Evolutionary conservation across 2,329 filamentous ascomycete species (phyloP).

Genomic region (Aotearoamyces nothofagi): DNA sequence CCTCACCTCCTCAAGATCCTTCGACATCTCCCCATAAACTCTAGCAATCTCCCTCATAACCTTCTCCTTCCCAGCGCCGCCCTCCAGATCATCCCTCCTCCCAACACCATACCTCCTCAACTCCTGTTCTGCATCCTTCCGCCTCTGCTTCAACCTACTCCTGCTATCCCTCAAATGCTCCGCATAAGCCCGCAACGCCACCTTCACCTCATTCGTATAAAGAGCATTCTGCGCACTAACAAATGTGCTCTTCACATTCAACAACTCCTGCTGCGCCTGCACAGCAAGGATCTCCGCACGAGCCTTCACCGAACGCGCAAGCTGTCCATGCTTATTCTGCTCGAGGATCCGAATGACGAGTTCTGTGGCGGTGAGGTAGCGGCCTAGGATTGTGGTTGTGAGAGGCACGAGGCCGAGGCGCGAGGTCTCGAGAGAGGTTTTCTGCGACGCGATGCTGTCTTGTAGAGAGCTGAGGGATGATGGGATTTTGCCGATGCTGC

Average conservation of each 20-base stretch:
- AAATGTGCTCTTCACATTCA: conserved; percentile 8
- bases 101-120: conserved; percentile 18
- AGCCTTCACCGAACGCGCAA: conserved; percentile 12
- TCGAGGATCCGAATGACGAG: conserved; percentile 16
- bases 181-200: conserved; percentile 14
- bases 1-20: conserved; percentile 15
- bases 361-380: conserved; percentile 11
- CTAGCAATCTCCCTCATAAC: conserved; percentile 19
- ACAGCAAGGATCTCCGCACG: conserved; percentile 10
- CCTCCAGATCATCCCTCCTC: too few relatives aligned
- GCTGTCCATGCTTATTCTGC: conserved; percentile 13
- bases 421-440: conserved; percentile 21
- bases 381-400: conserved; percentile 13
- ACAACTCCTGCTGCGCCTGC: conserved; percentile 5
- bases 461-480: conserved; percentile 23
- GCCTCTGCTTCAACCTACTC: conserved; percentile 15
- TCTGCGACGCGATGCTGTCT: conserved; percentile 24
- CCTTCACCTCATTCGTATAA: conserved; percentile 14
- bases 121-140: conserved; percentile 10
- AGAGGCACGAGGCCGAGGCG: conserved; percentile 21
- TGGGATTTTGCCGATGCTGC: conserved; percentile 34
- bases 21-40: conserved; percentile 16
- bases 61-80: conserved; percentile 15
- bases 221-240: conserved; percentile 12
- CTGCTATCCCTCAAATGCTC: conserved; percentile 13